Percentiles rank a stretch among this genome's conserved stretches.
Evolutionary conservation across 2,329 filamentous ascomycete species (phyloP).

Genomic region (Paraconiothyrium brasiliense): DNA sequence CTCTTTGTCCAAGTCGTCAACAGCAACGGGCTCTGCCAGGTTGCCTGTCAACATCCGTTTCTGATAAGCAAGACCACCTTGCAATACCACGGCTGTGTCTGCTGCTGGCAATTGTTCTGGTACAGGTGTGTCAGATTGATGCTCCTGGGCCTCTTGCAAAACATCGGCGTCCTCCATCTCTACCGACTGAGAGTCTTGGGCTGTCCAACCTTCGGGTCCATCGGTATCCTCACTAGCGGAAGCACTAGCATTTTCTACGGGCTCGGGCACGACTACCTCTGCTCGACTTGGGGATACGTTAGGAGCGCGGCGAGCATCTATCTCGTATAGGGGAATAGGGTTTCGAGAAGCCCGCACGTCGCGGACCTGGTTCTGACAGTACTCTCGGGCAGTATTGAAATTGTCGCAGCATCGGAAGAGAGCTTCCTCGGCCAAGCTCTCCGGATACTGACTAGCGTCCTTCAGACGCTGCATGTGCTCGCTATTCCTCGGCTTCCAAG

Average conservation of each 20-base stretch:
- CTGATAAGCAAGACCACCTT: slow-evolving; percentile 44
- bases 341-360: slow-evolving; percentile 69
- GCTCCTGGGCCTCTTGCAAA: slow-evolving; percentile 23
- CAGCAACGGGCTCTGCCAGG: slow-evolving; percentile 60
- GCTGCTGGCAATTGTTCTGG: slow-evolving; percentile 26
- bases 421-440: slow-evolving; percentile 77
- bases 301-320: slow-evolving; percentile 39
- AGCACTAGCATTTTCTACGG: slow-evolving; percentile 37
- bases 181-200: slow-evolving; percentile 46
- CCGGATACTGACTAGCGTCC: slow-evolving; percentile 61
- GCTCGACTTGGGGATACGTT: slow-evolving; percentile 44
- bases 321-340: slow-evolving; percentile 67
- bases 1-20: slow-evolving; percentile 82
- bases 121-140: slow-evolving; percentile 27
- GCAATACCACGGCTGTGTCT: slow-evolving; percentile 24
- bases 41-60: slow-evolving; percentile 46
- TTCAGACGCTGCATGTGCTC: slow-evolving; percentile 57
- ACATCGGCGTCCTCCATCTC: slow-evolving; percentile 50
- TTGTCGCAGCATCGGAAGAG: slow-evolving; percentile 83
- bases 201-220: slow-evolving; percentile 39
- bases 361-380: slow-evolving; percentile 72
- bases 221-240: slow-evolving; percentile 37
- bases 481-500: slow-evolving; percentile 61
- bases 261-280: slow-evolving; percentile 45
- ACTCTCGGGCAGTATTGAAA: slow-evolving; percentile 70